Base-by-base conservation (phyloP, 2,329 filamentous ascomycete species). In the Talaromyces sp. region DNA sequence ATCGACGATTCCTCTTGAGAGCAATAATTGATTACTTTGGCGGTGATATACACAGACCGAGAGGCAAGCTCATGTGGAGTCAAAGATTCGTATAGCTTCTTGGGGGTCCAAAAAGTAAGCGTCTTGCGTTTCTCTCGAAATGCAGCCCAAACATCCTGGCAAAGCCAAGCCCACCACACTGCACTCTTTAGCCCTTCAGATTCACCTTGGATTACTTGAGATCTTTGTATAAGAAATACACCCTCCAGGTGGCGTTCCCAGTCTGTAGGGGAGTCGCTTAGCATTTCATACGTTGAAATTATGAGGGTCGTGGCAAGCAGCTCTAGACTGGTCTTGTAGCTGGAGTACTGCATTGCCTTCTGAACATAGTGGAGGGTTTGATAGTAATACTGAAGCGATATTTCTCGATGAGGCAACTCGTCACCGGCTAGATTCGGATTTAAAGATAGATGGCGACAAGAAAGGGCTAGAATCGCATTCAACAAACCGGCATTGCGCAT, bases 141-240 rank as follows among this genome's bases (percentile, higher is more conserved):
- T 9, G 70, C 70, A 8, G 71, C 71, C 67, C 70, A 70, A 9
- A 70, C 61, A 49, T 72, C 71, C 59, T 72, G 69, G n/a, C 67
- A 66, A 8, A 72, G 66, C 71, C 71, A 72, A 8, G 69, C 68
- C 70, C 70, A 72, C 69, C 70, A 72, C 1, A 71, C 69, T 4
- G 69, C 69, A 3, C 65, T 62, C 55, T 67, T 65, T 2, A 72
- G 53, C 7, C 71, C 70, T 0, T 62, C 62, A 2, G 70, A 66
- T 9, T 69, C 69, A 22, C 69, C 69, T 58, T 72, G 65, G 39
- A 72, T 69, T 2, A 60, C 63, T 55, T 72, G 71, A 3, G 69
- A 70, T 52, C 69, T 65, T 51, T 71, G 69, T 13, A 72, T 71
- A 10, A 66, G 62, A 27, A 69, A 70, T 6, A 72, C 67, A 1